Conservation (phyloP, 2,329 filamentous ascomycete species). For the Aspergillus oerlinghausenensis region DNA sequence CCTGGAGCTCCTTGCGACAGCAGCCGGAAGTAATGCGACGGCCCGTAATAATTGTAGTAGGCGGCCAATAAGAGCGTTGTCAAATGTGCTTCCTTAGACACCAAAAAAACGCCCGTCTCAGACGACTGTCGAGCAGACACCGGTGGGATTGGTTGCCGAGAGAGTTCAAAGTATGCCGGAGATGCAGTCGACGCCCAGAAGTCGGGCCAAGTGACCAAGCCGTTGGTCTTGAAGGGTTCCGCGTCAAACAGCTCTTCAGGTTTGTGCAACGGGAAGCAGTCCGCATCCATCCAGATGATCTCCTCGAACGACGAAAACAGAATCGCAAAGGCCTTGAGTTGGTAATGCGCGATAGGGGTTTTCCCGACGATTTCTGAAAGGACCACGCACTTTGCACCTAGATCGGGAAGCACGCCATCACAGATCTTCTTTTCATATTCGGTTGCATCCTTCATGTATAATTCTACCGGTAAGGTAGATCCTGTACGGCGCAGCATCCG, state of each 20-base stretch:
- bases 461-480: conserved; percentile 47
- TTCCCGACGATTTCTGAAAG: conserved; percentile 40
- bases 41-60: conserved; percentile 36
- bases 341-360: conserved; percentile 42
- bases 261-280: conserved; percentile 48
- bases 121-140: conserved; percentile 34
- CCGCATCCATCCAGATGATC: conserved; percentile 55
- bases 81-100: conserved; percentile 34
- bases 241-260: conserved; percentile 44
- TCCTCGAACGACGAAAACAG: conserved; percentile 56
- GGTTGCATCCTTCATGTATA: conserved; percentile 37
- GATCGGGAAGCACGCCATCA: conserved; percentile 35
- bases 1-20: conserved; percentile 36
- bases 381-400: conserved; percentile 41
- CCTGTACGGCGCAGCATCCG: conserved; percentile 51
- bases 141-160: conserved; percentile 29
- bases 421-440: conserved; percentile 41
- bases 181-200: conserved; percentile 45
- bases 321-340: conserved; percentile 54
- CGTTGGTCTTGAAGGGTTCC: conserved; percentile 48
- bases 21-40: conserved; percentile 36
- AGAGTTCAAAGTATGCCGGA: conserved; percentile 40
- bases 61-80: conserved; percentile 32
- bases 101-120: conserved; percentile 33
- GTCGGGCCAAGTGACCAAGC: conserved; percentile 56